A percentile compares a stretch with the other conserved stretches of the same genome.
These are phyloP conservation scores for Termitomyces sp. DNA, from an alignment of 768 basidiomycete genomes.

Conservation along the genomic window DNA sequence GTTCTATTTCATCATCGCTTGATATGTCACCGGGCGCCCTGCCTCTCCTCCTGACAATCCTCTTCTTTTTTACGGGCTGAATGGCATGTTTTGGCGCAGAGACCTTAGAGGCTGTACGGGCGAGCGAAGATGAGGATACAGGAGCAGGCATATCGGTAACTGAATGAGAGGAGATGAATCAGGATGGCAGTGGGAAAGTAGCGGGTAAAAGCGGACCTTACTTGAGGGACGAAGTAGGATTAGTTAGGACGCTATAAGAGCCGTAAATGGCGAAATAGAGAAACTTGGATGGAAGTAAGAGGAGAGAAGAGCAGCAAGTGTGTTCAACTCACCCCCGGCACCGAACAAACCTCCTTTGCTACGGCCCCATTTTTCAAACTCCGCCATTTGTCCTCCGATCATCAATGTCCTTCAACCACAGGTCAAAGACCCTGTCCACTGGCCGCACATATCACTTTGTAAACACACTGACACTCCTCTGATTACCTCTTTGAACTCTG, in stretches of 20 bases:
- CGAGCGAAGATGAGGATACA: conserved; percentile 30
- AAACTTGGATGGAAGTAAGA: conserved; percentile 11
- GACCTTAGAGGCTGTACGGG: conserved; percentile 27
- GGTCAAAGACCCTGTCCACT: conserved; percentile 47
- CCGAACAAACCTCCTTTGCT: conserved; percentile 21
- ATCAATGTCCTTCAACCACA: conserved; percentile 54
- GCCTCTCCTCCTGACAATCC: conserved; percentile 58
- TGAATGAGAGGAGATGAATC: conserved; percentile 18
- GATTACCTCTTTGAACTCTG: neutral
- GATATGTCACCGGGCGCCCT: conserved; percentile 55
- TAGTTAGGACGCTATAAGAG: neutral
- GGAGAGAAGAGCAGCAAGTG: conserved; percentile 1
- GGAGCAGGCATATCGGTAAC: conserved; percentile 44
- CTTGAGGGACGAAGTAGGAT: conserved; percentile 22
- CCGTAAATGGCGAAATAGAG: conserved; percentile 15
- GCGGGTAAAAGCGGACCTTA: conserved; percentile 24
- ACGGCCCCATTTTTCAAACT: conserved; percentile 20
- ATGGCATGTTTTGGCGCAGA: conserved; percentile 30
- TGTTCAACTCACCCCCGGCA: conserved; percentile 18
- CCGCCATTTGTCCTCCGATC: conserved; percentile 12
- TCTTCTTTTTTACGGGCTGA: conserved; percentile 35
- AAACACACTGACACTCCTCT: neutral
- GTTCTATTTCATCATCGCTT: conserved; percentile 77
- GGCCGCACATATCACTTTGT: conserved; percentile 69
- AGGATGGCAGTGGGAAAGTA: conserved; percentile 7